These are phyloP conservation scores for Tricholoma saponaceum DNA, from an alignment of 768 basidiomycete species.

Conservation along the genomic window DNA sequence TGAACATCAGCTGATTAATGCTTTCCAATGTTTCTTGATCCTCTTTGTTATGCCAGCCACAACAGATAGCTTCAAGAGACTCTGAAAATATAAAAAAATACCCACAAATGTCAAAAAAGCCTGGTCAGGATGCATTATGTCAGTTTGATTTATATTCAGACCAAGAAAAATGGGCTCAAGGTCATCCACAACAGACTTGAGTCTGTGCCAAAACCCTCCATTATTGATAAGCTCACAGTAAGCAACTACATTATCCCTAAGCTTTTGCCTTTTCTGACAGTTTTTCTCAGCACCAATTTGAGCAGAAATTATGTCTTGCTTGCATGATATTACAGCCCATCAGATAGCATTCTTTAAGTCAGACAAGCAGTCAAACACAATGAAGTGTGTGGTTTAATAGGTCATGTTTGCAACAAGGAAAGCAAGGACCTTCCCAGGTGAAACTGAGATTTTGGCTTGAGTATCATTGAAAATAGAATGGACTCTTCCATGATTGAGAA, in stretches of 20 bases:
- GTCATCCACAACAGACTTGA: conserved; percentile 18
- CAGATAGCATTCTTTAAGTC: conserved; percentile 18
- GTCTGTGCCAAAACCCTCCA: conserved; percentile 13
- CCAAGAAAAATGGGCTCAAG: conserved; percentile 25
- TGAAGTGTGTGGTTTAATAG: conserved; percentile 23
- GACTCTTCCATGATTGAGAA: conserved; percentile 21
- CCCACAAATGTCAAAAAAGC: conserved; percentile 23
- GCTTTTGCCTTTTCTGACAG: conserved; percentile 14
- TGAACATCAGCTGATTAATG: conserved; percentile 25
- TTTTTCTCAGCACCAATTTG: conserved; percentile 26
- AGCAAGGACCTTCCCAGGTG: conserved; percentile 16
- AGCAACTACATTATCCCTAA: conserved; percentile 11
- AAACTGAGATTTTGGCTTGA: conserved; percentile 13
- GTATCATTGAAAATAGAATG: conserved; percentile 19
- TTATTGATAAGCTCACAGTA: conserved; percentile 20
- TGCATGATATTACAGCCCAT: conserved; percentile 14
- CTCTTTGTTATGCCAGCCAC: conserved; percentile 17
- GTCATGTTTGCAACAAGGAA: conserved; percentile 25
- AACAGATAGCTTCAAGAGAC: conserved; percentile 18
- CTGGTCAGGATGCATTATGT: conserved; percentile 21
- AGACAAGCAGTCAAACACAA: conserved; percentile 18
- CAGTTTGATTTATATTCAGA: conserved; percentile 21
- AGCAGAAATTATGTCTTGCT: conserved; percentile 16
- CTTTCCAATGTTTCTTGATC: conserved; percentile 27
- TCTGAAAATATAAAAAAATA: conserved; percentile 22